These are phyloP conservation scores for Cystobasidium pallidum DNA, from an alignment of 1,284 basidiomycete species.

Conservation along the genomic window DNA sequence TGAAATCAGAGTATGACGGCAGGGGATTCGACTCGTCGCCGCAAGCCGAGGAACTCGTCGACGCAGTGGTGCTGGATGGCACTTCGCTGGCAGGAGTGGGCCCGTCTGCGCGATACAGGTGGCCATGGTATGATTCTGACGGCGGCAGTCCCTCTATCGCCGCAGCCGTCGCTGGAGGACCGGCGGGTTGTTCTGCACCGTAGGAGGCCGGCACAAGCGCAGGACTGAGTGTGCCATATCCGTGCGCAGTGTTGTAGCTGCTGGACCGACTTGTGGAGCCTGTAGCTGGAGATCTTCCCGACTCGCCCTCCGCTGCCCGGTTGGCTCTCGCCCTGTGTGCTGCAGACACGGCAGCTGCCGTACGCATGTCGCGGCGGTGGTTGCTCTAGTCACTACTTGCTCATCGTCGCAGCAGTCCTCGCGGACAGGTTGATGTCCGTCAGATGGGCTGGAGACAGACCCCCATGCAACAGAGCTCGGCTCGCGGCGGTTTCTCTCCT, in stretches of 20 bases:
- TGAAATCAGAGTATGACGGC: slow-evolving; percentile 37
- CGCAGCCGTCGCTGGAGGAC: neutral
- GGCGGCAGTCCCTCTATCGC: neutral
- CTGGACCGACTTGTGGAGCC: neutral
- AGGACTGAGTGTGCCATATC: slow-evolving; percentile 7
- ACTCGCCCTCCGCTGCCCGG: neutral
- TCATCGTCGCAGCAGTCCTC: too few species aligned
- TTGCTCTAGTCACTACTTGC: too few species aligned
- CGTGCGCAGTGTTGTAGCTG: neutral
- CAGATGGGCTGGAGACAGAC: too few species aligned
- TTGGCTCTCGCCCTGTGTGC: slow-evolving; percentile 11
- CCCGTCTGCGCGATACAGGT: slow-evolving; percentile 8
- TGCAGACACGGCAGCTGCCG: slow-evolving; percentile 5
- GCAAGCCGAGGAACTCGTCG: neutral
- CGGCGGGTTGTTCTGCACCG: neutral
- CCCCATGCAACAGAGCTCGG: too few species aligned
- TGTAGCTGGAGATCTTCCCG: neutral
- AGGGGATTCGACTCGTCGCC: slow-evolving; percentile 9
- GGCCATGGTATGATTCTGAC: slow-evolving; percentile 12
- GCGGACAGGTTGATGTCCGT: too few species aligned
- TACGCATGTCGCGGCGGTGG: too few species aligned
- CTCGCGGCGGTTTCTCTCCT: too few species aligned
- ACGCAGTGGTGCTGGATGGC: neutral
- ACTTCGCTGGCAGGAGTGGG: neutral
- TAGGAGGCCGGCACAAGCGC: neutral